A percentile compares a stretch with the other conserved stretches of the same genome.
Conservation (phyloP, 164 flowering plant species). For the Piper betle region DNA sequence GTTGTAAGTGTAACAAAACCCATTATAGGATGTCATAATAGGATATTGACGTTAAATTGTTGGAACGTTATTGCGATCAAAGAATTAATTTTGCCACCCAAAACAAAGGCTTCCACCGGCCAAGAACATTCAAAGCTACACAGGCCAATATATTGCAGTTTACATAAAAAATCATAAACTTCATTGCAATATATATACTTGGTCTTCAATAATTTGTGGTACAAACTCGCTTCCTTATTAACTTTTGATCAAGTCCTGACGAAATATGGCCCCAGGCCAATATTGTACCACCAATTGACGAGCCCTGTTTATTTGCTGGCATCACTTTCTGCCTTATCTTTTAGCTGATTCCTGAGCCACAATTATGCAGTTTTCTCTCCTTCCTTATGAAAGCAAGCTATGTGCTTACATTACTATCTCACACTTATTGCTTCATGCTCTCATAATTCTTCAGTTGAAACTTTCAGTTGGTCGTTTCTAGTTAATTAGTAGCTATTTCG, state of each 20-base stretch:
- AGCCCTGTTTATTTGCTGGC: neutral
- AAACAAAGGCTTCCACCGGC: no score
- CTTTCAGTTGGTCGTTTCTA: neutral
- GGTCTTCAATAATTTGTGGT: neutral
- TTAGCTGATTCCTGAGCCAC: neutral
- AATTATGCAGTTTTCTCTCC: neutral
- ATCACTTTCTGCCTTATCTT: neutral
- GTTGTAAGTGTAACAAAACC: no score
- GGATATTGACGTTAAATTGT: no score
- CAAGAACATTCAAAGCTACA: no score
- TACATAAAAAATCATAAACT: no score
- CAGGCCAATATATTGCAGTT: no score
- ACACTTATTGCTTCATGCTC: neutral
- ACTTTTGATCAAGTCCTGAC: neutral
- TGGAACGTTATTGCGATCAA: no score
- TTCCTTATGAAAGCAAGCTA: neutral
- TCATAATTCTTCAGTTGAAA: neutral
- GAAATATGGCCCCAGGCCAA: neutral
- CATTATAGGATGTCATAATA: no score
- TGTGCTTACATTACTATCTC: neutral
- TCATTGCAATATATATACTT: neutral
- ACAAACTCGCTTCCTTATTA: neutral
- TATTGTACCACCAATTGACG: neutral
- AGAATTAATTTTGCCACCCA: no score
- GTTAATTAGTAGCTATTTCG: no score